phyloP scores from a whole-genome alignment of 805 yeast genomes.

The Candida endomychidarum region DNA sequence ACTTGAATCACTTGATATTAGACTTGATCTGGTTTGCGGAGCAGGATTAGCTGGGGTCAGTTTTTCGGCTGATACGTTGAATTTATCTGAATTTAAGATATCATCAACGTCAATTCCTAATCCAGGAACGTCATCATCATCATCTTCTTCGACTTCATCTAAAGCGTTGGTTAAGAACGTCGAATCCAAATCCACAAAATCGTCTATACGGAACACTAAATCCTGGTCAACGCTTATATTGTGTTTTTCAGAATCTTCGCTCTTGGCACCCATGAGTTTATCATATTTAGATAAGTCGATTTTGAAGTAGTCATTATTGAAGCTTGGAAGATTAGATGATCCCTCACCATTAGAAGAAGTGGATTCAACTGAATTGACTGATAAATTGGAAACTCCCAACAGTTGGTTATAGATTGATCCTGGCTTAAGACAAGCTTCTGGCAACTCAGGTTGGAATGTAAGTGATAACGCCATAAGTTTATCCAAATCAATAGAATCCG shows the following conservation, averaged over 20 bases:
- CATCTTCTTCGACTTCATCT: conserved; percentile 31
- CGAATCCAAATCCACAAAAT: conserved; percentile 32
- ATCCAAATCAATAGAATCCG: conserved; percentile 48
- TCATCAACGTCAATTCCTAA: conserved; percentile 46
- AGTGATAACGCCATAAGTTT: conserved; percentile 65
- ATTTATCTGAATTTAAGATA: conserved; percentile 40
- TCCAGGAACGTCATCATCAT: conserved; percentile 37
- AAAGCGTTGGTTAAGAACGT: conserved; percentile 14
- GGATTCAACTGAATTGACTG: conserved; percentile 27
- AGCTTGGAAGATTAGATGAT: conserved; percentile 28
- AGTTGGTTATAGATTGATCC: not conserved
- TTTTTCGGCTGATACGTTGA: conserved; percentile 19
- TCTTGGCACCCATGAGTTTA: conserved; percentile 20
- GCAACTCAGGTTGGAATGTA: conserved; percentile 58
- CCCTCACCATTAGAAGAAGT: conserved; percentile 19
- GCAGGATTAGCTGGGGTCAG: not conserved
- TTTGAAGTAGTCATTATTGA: conserved; percentile 37
- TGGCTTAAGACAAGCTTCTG: conserved; percentile 34
- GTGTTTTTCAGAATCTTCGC: conserved; percentile 18
- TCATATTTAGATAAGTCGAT: conserved; percentile 36
- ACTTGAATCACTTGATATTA: conserved; percentile 19
- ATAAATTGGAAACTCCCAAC: conserved; percentile 20
- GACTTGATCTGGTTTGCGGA: conserved; percentile 10
- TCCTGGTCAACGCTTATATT: conserved; percentile 30
- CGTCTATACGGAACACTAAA: conserved; percentile 36